These are phyloP conservation scores for Agaricus subrufescens DNA, from an alignment of 768 basidiomycete species.

Conservation along the genomic window DNA sequence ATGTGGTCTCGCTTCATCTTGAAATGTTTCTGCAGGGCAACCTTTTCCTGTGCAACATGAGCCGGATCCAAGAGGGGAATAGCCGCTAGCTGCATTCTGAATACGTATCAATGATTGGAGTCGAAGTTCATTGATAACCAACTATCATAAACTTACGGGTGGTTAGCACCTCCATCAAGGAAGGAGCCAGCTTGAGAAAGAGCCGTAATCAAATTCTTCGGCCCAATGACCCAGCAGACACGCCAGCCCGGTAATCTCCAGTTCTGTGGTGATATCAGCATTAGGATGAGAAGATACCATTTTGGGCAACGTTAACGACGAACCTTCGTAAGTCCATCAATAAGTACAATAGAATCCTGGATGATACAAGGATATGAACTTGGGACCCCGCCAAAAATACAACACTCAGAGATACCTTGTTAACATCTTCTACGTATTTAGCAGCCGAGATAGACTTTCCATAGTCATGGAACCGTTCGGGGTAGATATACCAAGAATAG, in stretches of 20 bases:
- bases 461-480: constrained; percentile 65
- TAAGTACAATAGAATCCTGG: constrained; percentile 76
- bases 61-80: constrained; percentile 74
- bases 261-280: constrained; percentile 47
- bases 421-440: constrained; percentile 80
- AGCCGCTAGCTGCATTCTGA: constrained; percentile 82
- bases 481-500: constrained; percentile 95
- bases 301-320: not conserved
- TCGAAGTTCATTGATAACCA: not conserved
- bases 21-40: constrained; percentile 87
- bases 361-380: not conserved
- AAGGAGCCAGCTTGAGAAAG: constrained; percentile 93
- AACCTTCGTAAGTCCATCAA: constrained; percentile 92
- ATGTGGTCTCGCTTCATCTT: constrained; percentile 89
- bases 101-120: not conserved
- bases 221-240: constrained; percentile 90
- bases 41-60: constrained; percentile 67
- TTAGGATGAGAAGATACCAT: not conserved
- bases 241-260: constrained; percentile 96
- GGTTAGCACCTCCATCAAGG: constrained; percentile 92
- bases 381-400: not conserved
- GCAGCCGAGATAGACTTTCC: constrained; percentile 83
- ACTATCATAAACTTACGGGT: constrained; percentile 54
- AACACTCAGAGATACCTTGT: constrained; percentile 40
- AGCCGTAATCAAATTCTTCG: constrained; percentile 82